phyloP scores from a whole-genome alignment of 495 filamentous ascomycete genomes.

The Xylaria palmicola region DNA sequence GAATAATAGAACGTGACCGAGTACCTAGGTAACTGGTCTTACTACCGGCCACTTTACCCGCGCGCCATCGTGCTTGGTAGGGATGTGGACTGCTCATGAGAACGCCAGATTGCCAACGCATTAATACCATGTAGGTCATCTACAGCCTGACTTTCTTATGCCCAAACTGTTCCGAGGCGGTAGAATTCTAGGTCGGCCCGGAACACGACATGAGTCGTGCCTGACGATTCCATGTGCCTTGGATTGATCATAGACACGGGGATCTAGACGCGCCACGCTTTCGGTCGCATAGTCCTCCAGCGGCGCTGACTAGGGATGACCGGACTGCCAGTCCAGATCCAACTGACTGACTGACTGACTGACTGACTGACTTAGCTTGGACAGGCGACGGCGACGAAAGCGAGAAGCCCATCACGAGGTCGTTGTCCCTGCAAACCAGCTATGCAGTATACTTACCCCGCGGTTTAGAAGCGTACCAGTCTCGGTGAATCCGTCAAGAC shows the following conservation, averaged over 20 bases:
- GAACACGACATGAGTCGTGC: conserved; percentile 1
- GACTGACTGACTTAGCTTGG: background rate
- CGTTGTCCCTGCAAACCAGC: background rate
- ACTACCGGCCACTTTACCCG: conserved; percentile 15
- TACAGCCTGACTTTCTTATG: conserved; percentile 16
- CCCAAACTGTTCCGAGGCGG: background rate
- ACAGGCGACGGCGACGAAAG: background rate
- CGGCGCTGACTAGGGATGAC: background rate
- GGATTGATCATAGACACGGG: conserved; percentile 4
- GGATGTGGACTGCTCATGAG: conserved; percentile 13
- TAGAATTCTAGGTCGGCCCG: conserved; percentile 7
- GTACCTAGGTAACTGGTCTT: background rate
- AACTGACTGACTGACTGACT: background rate
- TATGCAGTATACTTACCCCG: too few species aligned
- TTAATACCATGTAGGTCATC: conserved; percentile 14
- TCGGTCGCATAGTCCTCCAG: background rate
- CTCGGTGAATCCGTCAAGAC: background rate
- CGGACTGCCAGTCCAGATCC: background rate
- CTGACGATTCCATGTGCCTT: background rate
- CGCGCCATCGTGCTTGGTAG: conserved; percentile 2
- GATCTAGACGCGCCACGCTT: background rate
- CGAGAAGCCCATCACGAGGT: background rate
- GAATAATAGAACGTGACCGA: too few species aligned
- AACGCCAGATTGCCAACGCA: conserved; percentile 17
- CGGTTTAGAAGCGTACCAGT: too few species aligned